phyloP scores from a whole-genome alignment of 2,329 filamentous ascomycete genomes.

The Xylaria sp. region DNA sequence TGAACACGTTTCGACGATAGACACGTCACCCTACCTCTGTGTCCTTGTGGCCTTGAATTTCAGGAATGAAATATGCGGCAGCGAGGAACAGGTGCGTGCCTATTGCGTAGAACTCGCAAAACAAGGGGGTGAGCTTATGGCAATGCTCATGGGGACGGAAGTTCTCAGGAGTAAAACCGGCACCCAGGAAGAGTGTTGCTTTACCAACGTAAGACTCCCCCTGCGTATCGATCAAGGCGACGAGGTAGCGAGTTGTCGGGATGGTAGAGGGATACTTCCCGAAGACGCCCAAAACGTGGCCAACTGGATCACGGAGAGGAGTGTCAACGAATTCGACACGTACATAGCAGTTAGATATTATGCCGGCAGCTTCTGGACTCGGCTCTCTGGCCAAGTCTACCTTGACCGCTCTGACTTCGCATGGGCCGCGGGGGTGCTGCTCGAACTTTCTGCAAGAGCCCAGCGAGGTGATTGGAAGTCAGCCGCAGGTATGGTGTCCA shows the following conservation, averaged over 20 bases:
- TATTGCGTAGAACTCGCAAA: slow-evolving; percentile 67
- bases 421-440: slow-evolving; percentile 44
- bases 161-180: slow-evolving; percentile 66
- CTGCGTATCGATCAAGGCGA: slow-evolving; percentile 36
- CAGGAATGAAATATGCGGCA: slow-evolving; percentile 68
- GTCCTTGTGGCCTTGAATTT: slow-evolving; percentile 71
- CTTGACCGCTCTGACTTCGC: slow-evolving; percentile 45
- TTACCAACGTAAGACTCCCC: slow-evolving; percentile 74
- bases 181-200: slow-evolving; percentile 65
- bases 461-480: slow-evolving; percentile 37
- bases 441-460: slow-evolving; percentile 44
- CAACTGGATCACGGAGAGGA: slow-evolving; percentile 47
- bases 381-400: slow-evolving; percentile 45
- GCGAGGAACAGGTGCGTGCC: slow-evolving; percentile 69
- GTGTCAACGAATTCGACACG: slow-evolving; percentile 46
- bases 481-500: slow-evolving; percentile 8
- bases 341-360: slow-evolving; percentile 47
- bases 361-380: slow-evolving; percentile 44
- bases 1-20: slow-evolving; percentile 72
- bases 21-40: slow-evolving; percentile 71
- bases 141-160: slow-evolving; percentile 68
- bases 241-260: background rate
- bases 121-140: slow-evolving; percentile 65
- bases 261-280: slow-evolving; percentile 31
- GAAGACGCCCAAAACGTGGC: slow-evolving; percentile 41